Conservation (phyloP, 768 basidiomycete species). For the Tylopilus sp. region DNA sequence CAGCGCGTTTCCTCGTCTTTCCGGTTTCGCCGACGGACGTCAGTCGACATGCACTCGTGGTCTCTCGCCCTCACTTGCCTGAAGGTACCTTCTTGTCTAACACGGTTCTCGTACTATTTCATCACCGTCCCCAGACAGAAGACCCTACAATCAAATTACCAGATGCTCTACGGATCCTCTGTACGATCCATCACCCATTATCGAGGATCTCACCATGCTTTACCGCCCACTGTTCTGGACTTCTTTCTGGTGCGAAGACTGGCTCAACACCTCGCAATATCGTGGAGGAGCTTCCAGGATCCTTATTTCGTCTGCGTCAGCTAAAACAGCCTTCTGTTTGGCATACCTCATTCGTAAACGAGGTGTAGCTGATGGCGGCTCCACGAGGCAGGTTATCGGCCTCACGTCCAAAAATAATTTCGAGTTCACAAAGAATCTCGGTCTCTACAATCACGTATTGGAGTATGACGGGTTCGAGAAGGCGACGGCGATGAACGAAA, state of each 20-base stretch:
- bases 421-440: constrained; percentile 50
- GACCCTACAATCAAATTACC: constrained; percentile 66
- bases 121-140: constrained; percentile 45
- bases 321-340: constrained; percentile 69
- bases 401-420: constrained; percentile 57
- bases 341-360: constrained; percentile 58
- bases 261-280: constrained; percentile 52
- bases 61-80: constrained; percentile 61
- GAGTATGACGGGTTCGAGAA: constrained; percentile 49
- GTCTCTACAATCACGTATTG: constrained; percentile 55
- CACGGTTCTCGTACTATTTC: background rate
- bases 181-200: constrained; percentile 43
- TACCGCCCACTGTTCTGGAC: constrained; percentile 76
- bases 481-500: constrained; percentile 27
- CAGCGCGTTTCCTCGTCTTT: constrained; percentile 53
- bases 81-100: constrained; percentile 36
- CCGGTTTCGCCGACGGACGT: constrained; percentile 49
- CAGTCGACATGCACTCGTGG: constrained; percentile 51
- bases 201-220: constrained; percentile 67
- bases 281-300: constrained; percentile 44
- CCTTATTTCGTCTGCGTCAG: constrained; percentile 66
- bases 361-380: constrained; percentile 2
- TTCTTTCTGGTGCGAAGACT: constrained; percentile 73
- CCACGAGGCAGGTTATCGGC: constrained; percentile 45
- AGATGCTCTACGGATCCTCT: constrained; percentile 56